These are phyloP conservation scores for Aspergillus egyptiacus DNA, from an alignment of 495 filamentous ascomycete species.

Conservation along the genomic window DNA sequence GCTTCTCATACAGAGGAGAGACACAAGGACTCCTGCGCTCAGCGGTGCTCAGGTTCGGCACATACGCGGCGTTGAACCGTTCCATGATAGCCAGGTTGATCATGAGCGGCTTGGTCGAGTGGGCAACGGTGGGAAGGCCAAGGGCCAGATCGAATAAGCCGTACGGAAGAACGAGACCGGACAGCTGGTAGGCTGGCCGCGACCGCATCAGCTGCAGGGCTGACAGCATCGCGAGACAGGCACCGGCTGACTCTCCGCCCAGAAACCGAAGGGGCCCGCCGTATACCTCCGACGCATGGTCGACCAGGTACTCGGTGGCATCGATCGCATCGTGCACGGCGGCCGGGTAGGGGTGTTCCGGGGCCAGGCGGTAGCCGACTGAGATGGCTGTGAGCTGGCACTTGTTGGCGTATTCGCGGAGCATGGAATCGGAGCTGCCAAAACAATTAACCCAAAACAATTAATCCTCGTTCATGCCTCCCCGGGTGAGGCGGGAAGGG, in stretches of 20 bases:
- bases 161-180: conserved; percentile 21
- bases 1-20: conserved; percentile 42
- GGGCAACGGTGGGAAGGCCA: conserved; percentile 33
- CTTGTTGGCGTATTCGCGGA: conserved; percentile 31
- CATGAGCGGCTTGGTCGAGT: conserved; percentile 6
- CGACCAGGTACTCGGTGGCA: conserved; percentile 33
- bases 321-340: conserved; percentile 49
- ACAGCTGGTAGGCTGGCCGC: conserved; percentile 6
- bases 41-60: conserved; percentile 32
- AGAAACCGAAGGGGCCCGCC: conserved; percentile 23
- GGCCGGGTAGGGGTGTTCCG: conserved; percentile 51
- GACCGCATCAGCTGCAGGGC: conserved; percentile 39
- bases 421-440: background rate
- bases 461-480: too few species aligned
- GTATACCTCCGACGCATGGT: conserved; percentile 31
- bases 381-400: conserved; percentile 41
- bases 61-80: conserved; percentile 36
- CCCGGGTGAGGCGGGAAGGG: too few species aligned
- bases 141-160: conserved; percentile 12
- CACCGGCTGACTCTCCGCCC: conserved; percentile 40
- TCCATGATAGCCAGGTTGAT: conserved; percentile 25
- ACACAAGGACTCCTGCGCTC: conserved; percentile 33
- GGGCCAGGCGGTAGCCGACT: conserved; percentile 55
- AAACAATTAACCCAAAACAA: background rate
- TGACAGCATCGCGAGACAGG: conserved; percentile 39